Conservation (phyloP, 2,329 filamentous ascomycete genomes). For the Xylariales sp. region DNA sequence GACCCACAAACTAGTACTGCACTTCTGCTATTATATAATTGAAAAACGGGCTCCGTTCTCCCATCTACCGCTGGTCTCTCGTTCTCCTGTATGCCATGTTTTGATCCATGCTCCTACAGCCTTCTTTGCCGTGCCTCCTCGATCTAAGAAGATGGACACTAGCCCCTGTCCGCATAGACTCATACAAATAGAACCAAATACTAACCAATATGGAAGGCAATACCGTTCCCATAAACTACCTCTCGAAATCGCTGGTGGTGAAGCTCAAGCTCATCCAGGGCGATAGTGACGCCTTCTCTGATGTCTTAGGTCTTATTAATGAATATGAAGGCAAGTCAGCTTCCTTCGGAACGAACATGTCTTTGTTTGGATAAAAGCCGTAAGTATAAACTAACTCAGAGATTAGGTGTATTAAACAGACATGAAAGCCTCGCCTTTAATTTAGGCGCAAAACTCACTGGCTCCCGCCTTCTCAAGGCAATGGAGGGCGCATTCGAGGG, state of each 20-base stretch:
- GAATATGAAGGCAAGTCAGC: conserved; percentile 75
- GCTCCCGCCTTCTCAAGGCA: conserved; percentile 84
- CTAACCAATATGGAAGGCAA: conserved; percentile 49
- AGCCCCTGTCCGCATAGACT: conserved; percentile 4
- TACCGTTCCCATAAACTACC: conserved; percentile 63
- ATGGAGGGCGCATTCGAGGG: conserved; percentile 89
- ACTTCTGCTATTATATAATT: conserved; percentile 31
- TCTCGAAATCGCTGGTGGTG: conserved; percentile 58
- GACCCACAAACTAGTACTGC: conserved; percentile 36
- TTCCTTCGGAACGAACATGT: conserved; percentile 12
- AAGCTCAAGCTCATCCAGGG: conserved; percentile 64
- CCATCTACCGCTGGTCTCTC: conserved; percentile 18
- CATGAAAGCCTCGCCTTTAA: conserved; percentile 90
- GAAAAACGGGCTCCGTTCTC: conserved; percentile 21
- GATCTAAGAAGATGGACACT: conserved; percentile 24
- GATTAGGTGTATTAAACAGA: conserved; percentile 77
- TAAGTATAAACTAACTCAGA: conserved; percentile 34
- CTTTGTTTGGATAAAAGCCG: background rate
- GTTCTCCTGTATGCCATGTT: conserved; percentile 24
- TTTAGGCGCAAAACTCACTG: conserved; percentile 83
- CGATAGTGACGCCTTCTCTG: conserved; percentile 75
- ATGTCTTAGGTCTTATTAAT: conserved; percentile 77
- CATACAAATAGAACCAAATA: conserved; percentile 17
- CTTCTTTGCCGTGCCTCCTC: conserved; percentile 8
- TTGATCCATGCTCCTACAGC: conserved; percentile 18